Evolutionary conservation across 2,329 filamentous ascomycete genomes (phyloP).

Genomic region (Pseudonectria buxi): DNA sequence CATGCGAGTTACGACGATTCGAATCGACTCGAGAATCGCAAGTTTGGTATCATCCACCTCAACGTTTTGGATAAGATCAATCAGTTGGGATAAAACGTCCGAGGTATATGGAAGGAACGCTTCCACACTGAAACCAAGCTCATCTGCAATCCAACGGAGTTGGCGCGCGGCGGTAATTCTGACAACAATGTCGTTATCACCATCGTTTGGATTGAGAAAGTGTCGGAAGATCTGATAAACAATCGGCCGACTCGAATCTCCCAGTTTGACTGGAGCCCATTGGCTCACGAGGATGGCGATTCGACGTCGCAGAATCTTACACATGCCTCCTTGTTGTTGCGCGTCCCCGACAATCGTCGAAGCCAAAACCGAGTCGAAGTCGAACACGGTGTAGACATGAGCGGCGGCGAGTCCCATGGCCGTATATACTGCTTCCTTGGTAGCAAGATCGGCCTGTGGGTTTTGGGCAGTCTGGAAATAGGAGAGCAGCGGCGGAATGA

Average conservation of each 20-base stretch:
- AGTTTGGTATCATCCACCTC: slow-evolving; percentile 85
- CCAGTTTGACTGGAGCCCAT: slow-evolving; percentile 77
- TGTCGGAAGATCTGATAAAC: slow-evolving; percentile 88
- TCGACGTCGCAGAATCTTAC: slow-evolving; percentile 77
- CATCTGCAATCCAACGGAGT: slow-evolving; percentile 72
- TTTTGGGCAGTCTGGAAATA: slow-evolving; percentile 77
- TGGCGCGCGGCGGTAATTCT: slow-evolving; percentile 85
- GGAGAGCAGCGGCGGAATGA: slow-evolving; percentile 69
- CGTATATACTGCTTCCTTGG: slow-evolving; percentile 92
- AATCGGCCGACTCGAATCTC: slow-evolving; percentile 59
- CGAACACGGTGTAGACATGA: slow-evolving; percentile 64
- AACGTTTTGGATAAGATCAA: slow-evolving; percentile 71
- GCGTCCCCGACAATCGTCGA: slow-evolving; percentile 73
- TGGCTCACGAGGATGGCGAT: slow-evolving; percentile 84
- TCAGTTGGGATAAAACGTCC: slow-evolving; percentile 63
- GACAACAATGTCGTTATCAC: slow-evolving; percentile 83
- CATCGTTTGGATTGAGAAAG: slow-evolving; percentile 69
- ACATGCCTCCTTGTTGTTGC: slow-evolving; percentile 54
- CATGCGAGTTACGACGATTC: slow-evolving; percentile 72
- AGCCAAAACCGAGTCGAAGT: slow-evolving; percentile 76
- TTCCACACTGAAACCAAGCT: slow-evolving; percentile 71
- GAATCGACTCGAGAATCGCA: slow-evolving; percentile 79
- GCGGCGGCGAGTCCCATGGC: slow-evolving; percentile 82
- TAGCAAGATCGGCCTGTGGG: slow-evolving; percentile 60
- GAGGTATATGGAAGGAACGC: slow-evolving; percentile 72